These are phyloP conservation scores for Malassezia restricta DNA, from an alignment of 1,284 basidiomycete genomes.

Conservation along the genomic window DNA sequence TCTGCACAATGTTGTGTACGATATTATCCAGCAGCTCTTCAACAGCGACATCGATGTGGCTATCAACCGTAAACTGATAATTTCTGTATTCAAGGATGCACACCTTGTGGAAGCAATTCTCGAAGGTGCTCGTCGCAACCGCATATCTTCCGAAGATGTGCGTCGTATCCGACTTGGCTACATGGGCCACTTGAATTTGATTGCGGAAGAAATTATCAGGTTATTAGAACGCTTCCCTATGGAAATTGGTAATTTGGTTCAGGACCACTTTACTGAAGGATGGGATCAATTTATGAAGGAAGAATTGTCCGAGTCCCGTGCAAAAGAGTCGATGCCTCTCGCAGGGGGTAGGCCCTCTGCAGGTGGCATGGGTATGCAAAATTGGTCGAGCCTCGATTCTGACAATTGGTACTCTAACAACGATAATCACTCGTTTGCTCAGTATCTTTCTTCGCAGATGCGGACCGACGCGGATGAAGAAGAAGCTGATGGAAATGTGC, in stretches of 20 bases:
- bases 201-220: constrained; percentile 76
- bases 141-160: constrained; percentile 27
- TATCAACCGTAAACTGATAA: constrained; percentile 35
- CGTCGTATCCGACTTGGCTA: constrained; percentile 54
- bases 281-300: constrained; percentile 40
- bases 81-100: constrained; percentile 38
- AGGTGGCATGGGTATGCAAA: constrained; percentile 14
- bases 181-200: constrained; percentile 92
- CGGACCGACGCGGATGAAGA: constrained; percentile 33
- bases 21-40: constrained; percentile 86
- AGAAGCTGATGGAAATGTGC: constrained; percentile 35
- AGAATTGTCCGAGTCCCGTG: constrained; percentile 35
- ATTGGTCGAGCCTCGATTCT: constrained; percentile 8
- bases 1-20: constrained; percentile 90
- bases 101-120: constrained; percentile 33
- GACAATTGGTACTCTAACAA: constrained; percentile 17
- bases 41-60: constrained; percentile 60
- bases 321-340: constrained; percentile 38
- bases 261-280: constrained; percentile 24
- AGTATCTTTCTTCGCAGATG: constrained; percentile 44
- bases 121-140: constrained; percentile 35
- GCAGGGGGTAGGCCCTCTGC: constrained; percentile 35
- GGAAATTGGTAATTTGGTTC: constrained; percentile 23
- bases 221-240: constrained; percentile 70
- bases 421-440: constrained; percentile 33